These are phyloP conservation scores for Ensete glaucum DNA, from an alignment of 176 grass and related monocot genomes.

Conservation along the genomic window DNA sequence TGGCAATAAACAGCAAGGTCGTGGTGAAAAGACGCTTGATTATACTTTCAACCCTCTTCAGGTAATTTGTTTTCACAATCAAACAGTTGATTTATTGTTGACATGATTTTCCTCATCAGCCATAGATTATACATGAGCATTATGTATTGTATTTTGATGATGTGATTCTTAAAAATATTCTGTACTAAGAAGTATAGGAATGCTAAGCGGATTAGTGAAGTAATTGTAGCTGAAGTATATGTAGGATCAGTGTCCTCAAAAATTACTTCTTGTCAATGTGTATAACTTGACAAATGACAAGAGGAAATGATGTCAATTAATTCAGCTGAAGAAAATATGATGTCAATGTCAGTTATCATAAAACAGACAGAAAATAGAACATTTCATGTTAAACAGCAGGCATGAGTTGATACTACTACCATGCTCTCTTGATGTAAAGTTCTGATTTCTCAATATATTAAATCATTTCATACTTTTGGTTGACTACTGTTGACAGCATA, in stretches of 20 bases:
- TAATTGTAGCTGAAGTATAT: not conserved
- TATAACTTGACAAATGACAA: not conserved
- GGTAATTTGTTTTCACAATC: conserved; percentile 26
- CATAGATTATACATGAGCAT: not conserved
- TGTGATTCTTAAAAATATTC: not conserved
- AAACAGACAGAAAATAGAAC: too few relatives aligned
- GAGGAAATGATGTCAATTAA: too few relatives aligned
- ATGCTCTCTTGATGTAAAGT: too few relatives aligned
- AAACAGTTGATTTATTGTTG: not conserved
- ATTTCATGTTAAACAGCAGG: too few relatives aligned
- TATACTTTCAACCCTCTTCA: conserved; percentile 40
- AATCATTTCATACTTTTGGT: too few relatives aligned
- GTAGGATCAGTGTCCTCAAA: not conserved
- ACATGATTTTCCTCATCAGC: not conserved
- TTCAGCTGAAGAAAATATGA: too few relatives aligned
- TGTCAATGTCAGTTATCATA: too few relatives aligned
- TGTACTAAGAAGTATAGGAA: not conserved
- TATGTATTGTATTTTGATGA: not conserved
- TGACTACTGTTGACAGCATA: too few relatives aligned
- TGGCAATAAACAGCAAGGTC: conserved; percentile 46
- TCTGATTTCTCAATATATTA: too few relatives aligned
- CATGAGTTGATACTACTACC: too few relatives aligned
- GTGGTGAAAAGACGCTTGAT: conserved; percentile 31
- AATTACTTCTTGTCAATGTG: not conserved
- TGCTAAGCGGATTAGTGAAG: not conserved